Conservation (phyloP, 305 asterid species). For the Fraxinus nigra region DNA sequence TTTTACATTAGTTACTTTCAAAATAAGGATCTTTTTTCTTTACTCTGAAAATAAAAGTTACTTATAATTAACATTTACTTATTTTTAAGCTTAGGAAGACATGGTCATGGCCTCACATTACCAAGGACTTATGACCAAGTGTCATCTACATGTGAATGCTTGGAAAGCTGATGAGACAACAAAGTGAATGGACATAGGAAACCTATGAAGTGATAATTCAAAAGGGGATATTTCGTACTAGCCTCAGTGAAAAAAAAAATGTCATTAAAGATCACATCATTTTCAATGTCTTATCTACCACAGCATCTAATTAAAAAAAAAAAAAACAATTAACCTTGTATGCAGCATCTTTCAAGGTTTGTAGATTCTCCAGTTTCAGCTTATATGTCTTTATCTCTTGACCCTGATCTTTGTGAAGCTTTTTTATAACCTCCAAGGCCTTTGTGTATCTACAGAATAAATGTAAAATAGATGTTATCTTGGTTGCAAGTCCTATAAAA, state of each 20-base stretch:
- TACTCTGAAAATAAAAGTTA: not conserved
- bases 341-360: constrained; percentile 87
- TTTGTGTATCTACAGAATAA: constrained; percentile 73
- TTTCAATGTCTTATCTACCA: constrained; percentile 1
- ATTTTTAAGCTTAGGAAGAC: not conserved
- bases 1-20: not conserved
- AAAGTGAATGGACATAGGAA: not conserved
- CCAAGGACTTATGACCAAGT: not conserved
- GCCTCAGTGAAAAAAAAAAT: not conserved
- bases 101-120: not conserved
- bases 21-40: not conserved
- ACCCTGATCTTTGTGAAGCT: constrained; percentile 95
- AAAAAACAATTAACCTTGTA: constrained; percentile 57
- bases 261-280: not conserved
- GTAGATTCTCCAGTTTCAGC: constrained; percentile 89
- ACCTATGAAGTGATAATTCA: not conserved
- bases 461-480: constrained; percentile 17
- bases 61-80: not conserved
- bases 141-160: not conserved
- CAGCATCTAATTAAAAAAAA: not conserved
- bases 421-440: constrained; percentile 93
- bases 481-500: not conserved
- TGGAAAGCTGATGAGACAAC: not conserved
- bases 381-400: constrained; percentile 87
- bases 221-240: not conserved